These are phyloP conservation scores for Aspergillus sparsus DNA, from an alignment of 495 filamentous ascomycete species.

Conservation along the genomic window DNA sequence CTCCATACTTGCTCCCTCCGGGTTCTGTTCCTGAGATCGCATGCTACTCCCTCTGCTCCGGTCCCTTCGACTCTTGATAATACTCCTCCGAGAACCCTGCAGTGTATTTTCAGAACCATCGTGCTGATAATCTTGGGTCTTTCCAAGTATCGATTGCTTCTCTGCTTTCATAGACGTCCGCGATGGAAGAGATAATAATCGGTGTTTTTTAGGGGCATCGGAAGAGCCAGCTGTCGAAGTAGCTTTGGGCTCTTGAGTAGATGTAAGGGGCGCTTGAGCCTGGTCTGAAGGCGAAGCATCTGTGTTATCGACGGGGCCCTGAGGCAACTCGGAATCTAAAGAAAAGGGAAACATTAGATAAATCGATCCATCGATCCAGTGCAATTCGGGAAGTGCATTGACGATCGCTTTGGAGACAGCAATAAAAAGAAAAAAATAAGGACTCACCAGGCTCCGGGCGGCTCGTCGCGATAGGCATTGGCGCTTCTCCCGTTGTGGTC, in stretches of 20 bases:
- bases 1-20: conserved; percentile 44
- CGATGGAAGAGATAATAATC: conserved; percentile 62
- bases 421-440: conserved; percentile 1
- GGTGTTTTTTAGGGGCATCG: conserved; percentile 55
- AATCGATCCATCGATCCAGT: neutral
- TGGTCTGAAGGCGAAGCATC: conserved; percentile 32
- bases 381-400: neutral
- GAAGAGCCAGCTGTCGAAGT: conserved; percentile 16
- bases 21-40: conserved; percentile 49
- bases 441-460: conserved; percentile 27
- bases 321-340: conserved; percentile 37
- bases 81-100: conserved; percentile 69
- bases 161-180: conserved; percentile 67
- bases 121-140: conserved; percentile 64
- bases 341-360: conserved; percentile 18
- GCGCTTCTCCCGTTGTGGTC: conserved; percentile 34
- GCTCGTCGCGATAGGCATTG: conserved; percentile 39
- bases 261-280: conserved; percentile 28
- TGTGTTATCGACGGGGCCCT: conserved; percentile 29
- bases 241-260: conserved; percentile 26
- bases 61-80: conserved; percentile 66
- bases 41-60: conserved; percentile 68
- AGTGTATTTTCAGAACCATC: conserved; percentile 61
- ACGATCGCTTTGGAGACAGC: neutral
- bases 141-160: conserved; percentile 60